These are phyloP conservation scores for Fusarium succisae DNA, from an alignment of 2,329 filamentous ascomycete genomes.

Conservation along the genomic window DNA sequence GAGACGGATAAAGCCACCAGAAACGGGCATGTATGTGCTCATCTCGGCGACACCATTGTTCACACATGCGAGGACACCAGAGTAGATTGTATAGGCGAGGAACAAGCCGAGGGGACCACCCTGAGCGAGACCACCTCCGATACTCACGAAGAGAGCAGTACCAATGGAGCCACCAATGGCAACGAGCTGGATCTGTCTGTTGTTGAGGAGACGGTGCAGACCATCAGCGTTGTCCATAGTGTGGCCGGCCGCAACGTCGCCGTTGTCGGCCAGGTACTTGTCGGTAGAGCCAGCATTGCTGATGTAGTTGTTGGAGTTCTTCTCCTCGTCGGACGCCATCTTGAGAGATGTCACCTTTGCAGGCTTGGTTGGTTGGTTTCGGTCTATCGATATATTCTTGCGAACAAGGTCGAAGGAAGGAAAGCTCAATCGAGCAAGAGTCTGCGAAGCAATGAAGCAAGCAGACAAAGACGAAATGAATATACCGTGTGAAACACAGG, in stretches of 20 bases:
- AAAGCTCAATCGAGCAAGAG: constrained; percentile 30
- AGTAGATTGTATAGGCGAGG: constrained; percentile 67
- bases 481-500: constrained; percentile 12
- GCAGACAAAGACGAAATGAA: constrained; percentile 22
- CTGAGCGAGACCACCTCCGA: constrained; percentile 62
- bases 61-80: constrained; percentile 64
- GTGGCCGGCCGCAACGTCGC: constrained; percentile 39
- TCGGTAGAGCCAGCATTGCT: constrained; percentile 37
- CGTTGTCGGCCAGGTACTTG: constrained; percentile 34
- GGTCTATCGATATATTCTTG: neutral
- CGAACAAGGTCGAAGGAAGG: constrained; percentile 12
- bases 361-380: neutral
- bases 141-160: constrained; percentile 69
- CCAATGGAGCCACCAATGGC: constrained; percentile 68
- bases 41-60: constrained; percentile 75
- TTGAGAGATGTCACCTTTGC: constrained; percentile 24
- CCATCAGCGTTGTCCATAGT: constrained; percentile 48
- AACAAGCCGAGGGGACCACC: constrained; percentile 62
- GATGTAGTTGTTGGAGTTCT: constrained; percentile 43
- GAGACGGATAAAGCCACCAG: constrained; percentile 71
- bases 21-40: constrained; percentile 69
- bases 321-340: constrained; percentile 41
- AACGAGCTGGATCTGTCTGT: constrained; percentile 67
- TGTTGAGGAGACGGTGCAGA: constrained; percentile 59
- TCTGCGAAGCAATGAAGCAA: constrained; percentile 39